Percentiles rank a stretch among this genome's conserved stretches.
Evolutionary conservation across 495 filamentous ascomycete species (phyloP).

Genomic region (Penicillium coffeae): DNA sequence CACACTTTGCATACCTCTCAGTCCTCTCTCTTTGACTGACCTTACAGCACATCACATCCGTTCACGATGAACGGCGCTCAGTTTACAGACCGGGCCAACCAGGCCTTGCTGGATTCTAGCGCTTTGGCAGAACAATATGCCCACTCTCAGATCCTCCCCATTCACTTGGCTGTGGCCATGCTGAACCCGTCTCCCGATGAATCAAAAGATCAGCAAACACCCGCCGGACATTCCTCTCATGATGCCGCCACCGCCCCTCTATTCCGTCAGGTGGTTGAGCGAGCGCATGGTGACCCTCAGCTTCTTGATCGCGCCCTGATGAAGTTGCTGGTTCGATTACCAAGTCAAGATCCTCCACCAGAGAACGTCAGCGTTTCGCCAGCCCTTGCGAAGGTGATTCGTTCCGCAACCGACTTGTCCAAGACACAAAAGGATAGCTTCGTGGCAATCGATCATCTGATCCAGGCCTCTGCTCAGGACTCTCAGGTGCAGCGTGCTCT

Average conservation of each 20-base stretch:
- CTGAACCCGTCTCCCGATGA: slow-evolving; percentile 79
- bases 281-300: slow-evolving; percentile 88
- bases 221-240: slow-evolving; percentile 55
- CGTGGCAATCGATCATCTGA: slow-evolving; percentile 91
- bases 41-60: slow-evolving; percentile 3
- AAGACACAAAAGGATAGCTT: slow-evolving; percentile 95
- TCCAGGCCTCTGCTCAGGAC: slow-evolving; percentile 78
- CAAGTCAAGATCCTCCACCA: slow-evolving; percentile 91
- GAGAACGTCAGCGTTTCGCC: slow-evolving; percentile 79
- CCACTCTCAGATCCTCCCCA: slow-evolving; percentile 81
- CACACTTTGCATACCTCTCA: neutral
- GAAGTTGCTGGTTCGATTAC: slow-evolving; percentile 83
- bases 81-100: slow-evolving; percentile 87
- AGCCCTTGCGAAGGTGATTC: slow-evolving; percentile 72
- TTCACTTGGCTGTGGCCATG: slow-evolving; percentile 85
- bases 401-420: slow-evolving; percentile 81
- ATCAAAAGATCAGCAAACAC: slow-evolving; percentile 67
- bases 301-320: slow-evolving; percentile 83
- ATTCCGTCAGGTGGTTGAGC: slow-evolving; percentile 90
- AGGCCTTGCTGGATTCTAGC: slow-evolving; percentile 82
- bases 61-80: slow-evolving; percentile 49
- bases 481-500: slow-evolving; percentile 64
- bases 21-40: slow-evolving; percentile 5
- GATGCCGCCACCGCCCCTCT: slow-evolving; percentile 59
- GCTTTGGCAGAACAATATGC: slow-evolving; percentile 78